phyloP scores from a whole-genome alignment of 148 eudicot species.

The Spergularia bocconei region DNA sequence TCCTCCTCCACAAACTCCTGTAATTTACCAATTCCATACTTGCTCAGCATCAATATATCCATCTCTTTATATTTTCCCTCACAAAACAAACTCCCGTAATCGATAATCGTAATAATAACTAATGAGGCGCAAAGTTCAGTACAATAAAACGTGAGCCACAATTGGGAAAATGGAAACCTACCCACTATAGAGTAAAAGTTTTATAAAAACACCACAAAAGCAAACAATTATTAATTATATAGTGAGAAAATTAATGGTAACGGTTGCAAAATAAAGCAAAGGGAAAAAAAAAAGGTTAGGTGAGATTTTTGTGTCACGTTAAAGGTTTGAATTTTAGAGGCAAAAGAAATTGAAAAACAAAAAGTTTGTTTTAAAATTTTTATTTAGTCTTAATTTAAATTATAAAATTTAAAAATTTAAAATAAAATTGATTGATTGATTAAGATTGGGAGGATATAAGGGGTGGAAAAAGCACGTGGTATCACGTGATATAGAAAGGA shows the following conservation, averaged over 20 bases:
- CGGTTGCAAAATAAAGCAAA: slow-evolving; percentile 16
- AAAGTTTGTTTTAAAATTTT: no score
- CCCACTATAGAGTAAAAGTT: slow-evolving; percentile 11
- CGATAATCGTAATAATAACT: no score
- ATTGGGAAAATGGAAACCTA: slow-evolving; percentile 1
- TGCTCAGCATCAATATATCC: slow-evolving; percentile 21
- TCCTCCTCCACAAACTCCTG: slow-evolving; percentile 71
- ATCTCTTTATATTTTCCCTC: neutral
- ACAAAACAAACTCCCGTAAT: neutral
- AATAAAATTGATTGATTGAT: neutral
- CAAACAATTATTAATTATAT: slow-evolving; percentile 4
- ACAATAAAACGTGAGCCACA: neutral
- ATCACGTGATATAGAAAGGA: slow-evolving; percentile 26
- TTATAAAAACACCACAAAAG: slow-evolving; percentile 1
- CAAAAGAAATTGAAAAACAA: neutral
- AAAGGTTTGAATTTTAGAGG: neutral
- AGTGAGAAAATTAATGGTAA: neutral
- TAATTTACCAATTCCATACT: slow-evolving; percentile 4
- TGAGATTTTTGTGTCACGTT: neutral
- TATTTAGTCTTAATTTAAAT: neutral
- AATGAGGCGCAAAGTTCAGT: no score
- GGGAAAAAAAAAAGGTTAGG: slow-evolving; percentile 16
- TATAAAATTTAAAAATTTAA: neutral
- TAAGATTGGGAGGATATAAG: neutral
- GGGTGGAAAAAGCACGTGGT: slow-evolving; percentile 25